These are phyloP conservation scores for Astrocystis sublimbata DNA, from an alignment of 495 filamentous ascomycete genomes.

Conservation along the genomic window DNA sequence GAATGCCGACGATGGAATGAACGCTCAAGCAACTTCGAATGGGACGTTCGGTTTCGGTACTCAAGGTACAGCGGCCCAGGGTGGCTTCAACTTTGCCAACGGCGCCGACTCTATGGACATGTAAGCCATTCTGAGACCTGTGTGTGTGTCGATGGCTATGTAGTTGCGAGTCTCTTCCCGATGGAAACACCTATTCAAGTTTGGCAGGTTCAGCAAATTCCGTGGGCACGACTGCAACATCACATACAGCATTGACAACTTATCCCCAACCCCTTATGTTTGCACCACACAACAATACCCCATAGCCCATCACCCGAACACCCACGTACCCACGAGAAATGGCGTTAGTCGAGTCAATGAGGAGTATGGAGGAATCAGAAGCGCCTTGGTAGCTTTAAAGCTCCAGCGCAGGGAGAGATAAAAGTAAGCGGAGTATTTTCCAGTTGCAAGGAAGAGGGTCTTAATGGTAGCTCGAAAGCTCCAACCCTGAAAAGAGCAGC, in stretches of 20 bases:
- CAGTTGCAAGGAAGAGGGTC: slow-evolving; percentile 33
- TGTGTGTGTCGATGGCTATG: slow-evolving; percentile 15
- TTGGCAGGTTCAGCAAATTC: slow-evolving; percentile 20
- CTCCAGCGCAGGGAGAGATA: slow-evolving; percentile 45
- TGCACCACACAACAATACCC: slow-evolving; percentile 15
- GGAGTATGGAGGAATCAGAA: slow-evolving; percentile 31
- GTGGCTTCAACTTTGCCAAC: slow-evolving; percentile 92
- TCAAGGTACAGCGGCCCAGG: slow-evolving; percentile 60
- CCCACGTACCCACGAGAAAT: slow-evolving; percentile 16
- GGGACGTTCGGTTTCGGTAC: slow-evolving; percentile 84
- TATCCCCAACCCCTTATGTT: slow-evolving; percentile 19
- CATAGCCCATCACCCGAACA: slow-evolving; percentile 23
- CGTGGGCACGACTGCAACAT: slow-evolving; percentile 28
- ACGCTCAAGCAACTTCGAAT: slow-evolving; percentile 59
- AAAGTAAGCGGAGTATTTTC: slow-evolving; percentile 23
- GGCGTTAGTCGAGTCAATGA: slow-evolving; percentile 46
- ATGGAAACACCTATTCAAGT: slow-evolving; percentile 10
- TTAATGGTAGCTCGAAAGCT: slow-evolving; percentile 56
- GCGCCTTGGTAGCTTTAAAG: slow-evolving; percentile 55
- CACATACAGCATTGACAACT: slow-evolving; percentile 29
- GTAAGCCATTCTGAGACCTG: too few species aligned
- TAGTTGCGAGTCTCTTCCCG: slow-evolving; percentile 9
- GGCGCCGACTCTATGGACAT: slow-evolving; percentile 97
- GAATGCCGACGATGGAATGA: slow-evolving; percentile 65
- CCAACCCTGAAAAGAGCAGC: slow-evolving; percentile 41